Conservation (phyloP, 1,284 basidiomycete genomes). For the Calocybe gambosa region DNA sequence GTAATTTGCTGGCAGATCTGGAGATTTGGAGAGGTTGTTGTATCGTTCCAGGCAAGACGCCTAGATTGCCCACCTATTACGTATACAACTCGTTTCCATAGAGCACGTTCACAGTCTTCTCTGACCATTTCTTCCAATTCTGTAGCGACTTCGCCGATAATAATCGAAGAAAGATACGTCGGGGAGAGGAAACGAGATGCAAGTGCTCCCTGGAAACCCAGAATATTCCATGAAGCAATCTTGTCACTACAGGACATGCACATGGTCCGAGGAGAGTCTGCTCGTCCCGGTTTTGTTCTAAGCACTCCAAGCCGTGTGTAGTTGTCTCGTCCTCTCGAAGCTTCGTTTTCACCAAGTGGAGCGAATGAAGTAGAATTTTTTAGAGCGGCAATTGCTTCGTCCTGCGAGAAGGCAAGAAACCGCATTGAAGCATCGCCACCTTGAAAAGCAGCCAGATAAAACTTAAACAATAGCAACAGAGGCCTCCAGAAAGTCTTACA, state of each 20-base stretch:
- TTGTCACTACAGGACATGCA: slow-evolving; percentile 93
- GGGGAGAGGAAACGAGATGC: slow-evolving; percentile 52
- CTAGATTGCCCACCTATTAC: slow-evolving; percentile 16
- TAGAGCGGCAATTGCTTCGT: slow-evolving; percentile 59
- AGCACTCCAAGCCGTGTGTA: slow-evolving; percentile 71
- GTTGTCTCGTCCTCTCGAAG: slow-evolving; percentile 72
- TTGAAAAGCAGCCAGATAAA: slow-evolving; percentile 24
- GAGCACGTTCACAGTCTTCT: slow-evolving; percentile 58
- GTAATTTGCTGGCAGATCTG: slow-evolving; percentile 42
- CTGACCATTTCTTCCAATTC: slow-evolving; percentile 34
- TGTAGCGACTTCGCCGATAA: slow-evolving; percentile 65
- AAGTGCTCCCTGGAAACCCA: slow-evolving; percentile 84
- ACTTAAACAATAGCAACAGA: slow-evolving; percentile 5
- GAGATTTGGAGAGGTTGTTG: neutral
- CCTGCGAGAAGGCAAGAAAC: slow-evolving; percentile 67
- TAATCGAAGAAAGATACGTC: slow-evolving; percentile 57
- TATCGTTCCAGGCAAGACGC: neutral
- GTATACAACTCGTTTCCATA: slow-evolving; percentile 40
- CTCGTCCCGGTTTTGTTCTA: slow-evolving; percentile 86
- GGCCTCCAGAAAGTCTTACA: slow-evolving; percentile 44
- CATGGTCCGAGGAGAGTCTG: slow-evolving; percentile 74
- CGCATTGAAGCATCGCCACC: slow-evolving; percentile 89
- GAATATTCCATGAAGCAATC: slow-evolving; percentile 74
- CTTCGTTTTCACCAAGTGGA: slow-evolving; percentile 28
- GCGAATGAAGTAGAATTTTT: slow-evolving; percentile 46